Base-by-base conservation (phyloP, 2,329 filamentous ascomycete genomes). In the Fusarium sp. region DNA sequence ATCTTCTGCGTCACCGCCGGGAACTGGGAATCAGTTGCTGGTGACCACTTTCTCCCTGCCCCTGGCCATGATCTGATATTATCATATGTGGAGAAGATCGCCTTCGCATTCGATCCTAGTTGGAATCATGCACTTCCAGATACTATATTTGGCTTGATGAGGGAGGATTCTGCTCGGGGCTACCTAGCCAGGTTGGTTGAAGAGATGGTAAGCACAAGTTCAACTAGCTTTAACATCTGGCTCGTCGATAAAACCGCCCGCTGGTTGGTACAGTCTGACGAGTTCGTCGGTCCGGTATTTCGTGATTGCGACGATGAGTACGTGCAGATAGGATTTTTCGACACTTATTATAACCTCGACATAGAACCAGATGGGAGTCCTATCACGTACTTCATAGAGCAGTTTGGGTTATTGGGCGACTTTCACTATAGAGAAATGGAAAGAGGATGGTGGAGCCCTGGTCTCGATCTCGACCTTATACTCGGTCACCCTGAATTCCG, bases 301-400 rank as follows among this genome's bases (percentile, higher is more conserved):
- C 36, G 16, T 1, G 67, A 60, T 55, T 65, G 38, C 16, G 46
- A 65, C 8, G 33, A 3, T 10, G 55, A 70, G 17, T 69, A 69
- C n/a, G 14, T 69, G 24, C 16, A 65, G 31, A 31, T 53, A 5
- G 29, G 11, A 5, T 17, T n/a, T 27, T n/a, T 12, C 12, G 16
- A 58, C 40, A 38, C 35, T 29, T 5, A 53, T 4, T 11, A 29
- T 31, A 11, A 53, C 9, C 17, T 10, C n/a, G 38, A 40, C 6
- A 10, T n/a, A 40, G 38, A 10, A 31, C 29, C 29, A 40, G 17
- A 6, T 10, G 9, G 2, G 38, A 40, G 9, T n/a, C 38, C 38
- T 58, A 3, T 58, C 55, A 20, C 16, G 35, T 1, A 40, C 36
- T 42, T 58, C 35, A 58, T 58, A 20, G 9, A 8, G 0, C 0